These are phyloP conservation scores for Lachnellula subtilissima DNA, from an alignment of 2,329 filamentous ascomycete species.

Conservation along the genomic window DNA sequence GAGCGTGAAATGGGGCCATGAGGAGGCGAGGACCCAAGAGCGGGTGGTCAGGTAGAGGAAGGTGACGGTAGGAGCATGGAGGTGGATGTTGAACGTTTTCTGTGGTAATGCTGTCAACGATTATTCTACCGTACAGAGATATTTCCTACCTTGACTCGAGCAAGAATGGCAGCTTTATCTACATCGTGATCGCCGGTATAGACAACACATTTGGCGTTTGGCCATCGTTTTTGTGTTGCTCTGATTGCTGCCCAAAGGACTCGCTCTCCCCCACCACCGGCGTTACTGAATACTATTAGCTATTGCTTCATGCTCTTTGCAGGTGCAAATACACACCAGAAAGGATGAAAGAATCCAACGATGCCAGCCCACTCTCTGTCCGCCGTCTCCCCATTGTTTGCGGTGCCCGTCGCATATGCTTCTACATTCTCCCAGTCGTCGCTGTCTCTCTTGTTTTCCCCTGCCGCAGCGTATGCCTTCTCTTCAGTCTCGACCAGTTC, in stretches of 20 bases:
- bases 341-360: slow-evolving; percentile 95
- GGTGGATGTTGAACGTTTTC: slow-evolving; percentile 86
- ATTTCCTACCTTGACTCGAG: slow-evolving; percentile 61
- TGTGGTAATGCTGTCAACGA: slow-evolving; percentile 31
- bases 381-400: slow-evolving; percentile 38
- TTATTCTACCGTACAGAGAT: background rate
- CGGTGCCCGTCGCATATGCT: slow-evolving; percentile 41
- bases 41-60: slow-evolving; percentile 90
- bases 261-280: slow-evolving; percentile 89
- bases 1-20: slow-evolving; percentile 88
- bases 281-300: slow-evolving; percentile 59
- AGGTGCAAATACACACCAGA: slow-evolving; percentile 58
- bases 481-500: slow-evolving; percentile 41
- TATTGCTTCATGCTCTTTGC: background rate
- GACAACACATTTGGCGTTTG: slow-evolving; percentile 81
- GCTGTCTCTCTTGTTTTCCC: slow-evolving; percentile 38
- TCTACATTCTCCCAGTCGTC: slow-evolving; percentile 72
- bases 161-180: slow-evolving; percentile 72
- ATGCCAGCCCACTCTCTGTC: slow-evolving; percentile 73
- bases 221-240: slow-evolving; percentile 84
- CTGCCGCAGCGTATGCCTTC: slow-evolving; percentile 17
- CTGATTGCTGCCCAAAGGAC: slow-evolving; percentile 95
- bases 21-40: slow-evolving; percentile 77
- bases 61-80: slow-evolving; percentile 75
- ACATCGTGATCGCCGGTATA: slow-evolving; percentile 95